Conservation (phyloP, 805 yeast species). For the Candida nanaspora region DNA sequence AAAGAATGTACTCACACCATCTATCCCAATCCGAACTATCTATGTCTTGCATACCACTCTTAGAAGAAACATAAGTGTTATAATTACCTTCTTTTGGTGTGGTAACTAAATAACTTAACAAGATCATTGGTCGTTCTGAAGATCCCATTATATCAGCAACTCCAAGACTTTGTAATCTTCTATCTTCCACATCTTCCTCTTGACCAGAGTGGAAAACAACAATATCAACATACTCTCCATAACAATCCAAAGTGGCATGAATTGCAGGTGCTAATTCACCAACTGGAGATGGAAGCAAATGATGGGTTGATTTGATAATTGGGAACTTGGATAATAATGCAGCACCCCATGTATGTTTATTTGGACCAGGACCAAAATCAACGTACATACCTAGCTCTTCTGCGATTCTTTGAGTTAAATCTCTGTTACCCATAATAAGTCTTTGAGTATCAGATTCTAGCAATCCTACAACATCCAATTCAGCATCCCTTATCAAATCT, state of each 20-base stretch:
- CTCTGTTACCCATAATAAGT: slow-evolving; percentile 91
- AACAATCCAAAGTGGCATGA: slow-evolving; percentile 89
- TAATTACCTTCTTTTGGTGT: slow-evolving; percentile 85
- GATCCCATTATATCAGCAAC: slow-evolving; percentile 76
- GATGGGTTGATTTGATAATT: slow-evolving; percentile 82
- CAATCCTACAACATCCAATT: slow-evolving; percentile 85
- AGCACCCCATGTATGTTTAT: slow-evolving; percentile 97
- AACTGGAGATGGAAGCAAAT: slow-evolving; percentile 89
- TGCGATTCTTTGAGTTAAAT: slow-evolving; percentile 82
- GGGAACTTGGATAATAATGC: slow-evolving; percentile 92
- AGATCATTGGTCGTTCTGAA: slow-evolving; percentile 73
- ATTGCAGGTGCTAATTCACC: slow-evolving; percentile 99
- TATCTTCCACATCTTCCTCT: slow-evolving; percentile 93
- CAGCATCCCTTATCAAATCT: slow-evolving; percentile 74
- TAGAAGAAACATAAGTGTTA: slow-evolving; percentile 79
- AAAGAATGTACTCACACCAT: slow-evolving; percentile 96
- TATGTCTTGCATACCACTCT: slow-evolving; percentile 85
- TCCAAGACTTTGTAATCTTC: slow-evolving; percentile 76
- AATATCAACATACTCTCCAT: slow-evolving; percentile 81
- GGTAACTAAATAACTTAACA: slow-evolving; percentile 87
- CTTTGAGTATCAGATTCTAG: slow-evolving; percentile 92
- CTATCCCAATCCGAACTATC: slow-evolving; percentile 93
- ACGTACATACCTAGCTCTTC: slow-evolving; percentile 92
- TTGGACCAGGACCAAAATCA: slow-evolving; percentile 97
- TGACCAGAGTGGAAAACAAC: slow-evolving; percentile 98